Percentiles rank a stretch among this genome's conserved stretches.
These are phyloP conservation scores for Phialemonium atrogriseum DNA, from an alignment of 2,329 filamentous ascomycete species.

Conservation along the genomic window DNA sequence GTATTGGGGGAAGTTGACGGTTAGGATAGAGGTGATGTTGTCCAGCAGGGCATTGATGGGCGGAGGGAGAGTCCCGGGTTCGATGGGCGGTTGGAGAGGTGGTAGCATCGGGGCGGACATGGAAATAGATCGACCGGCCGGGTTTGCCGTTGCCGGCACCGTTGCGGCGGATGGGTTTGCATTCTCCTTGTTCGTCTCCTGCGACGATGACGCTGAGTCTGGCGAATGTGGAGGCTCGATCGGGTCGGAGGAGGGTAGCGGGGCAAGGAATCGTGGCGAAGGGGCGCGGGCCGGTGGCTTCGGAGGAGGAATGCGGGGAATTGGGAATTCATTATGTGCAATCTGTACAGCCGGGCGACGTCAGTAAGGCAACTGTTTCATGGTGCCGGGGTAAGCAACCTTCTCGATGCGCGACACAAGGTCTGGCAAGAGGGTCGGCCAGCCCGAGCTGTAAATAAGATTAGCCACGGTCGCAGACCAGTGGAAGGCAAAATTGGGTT, in stretches of 20 bases:
- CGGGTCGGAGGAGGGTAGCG: slow-evolving; percentile 35
- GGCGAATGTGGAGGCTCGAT: slow-evolving; percentile 33
- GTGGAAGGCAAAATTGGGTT: slow-evolving; percentile 6
- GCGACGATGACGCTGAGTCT: slow-evolving; percentile 28
- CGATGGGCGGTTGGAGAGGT: slow-evolving; percentile 6
- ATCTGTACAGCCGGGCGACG: slow-evolving; percentile 43
- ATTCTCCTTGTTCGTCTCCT: slow-evolving; percentile 64
- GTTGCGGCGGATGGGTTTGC: slow-evolving; percentile 35
- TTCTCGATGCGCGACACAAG: slow-evolving; percentile 62
- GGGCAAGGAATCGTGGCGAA: slow-evolving; percentile 34
- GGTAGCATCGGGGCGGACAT: slow-evolving; percentile 20
- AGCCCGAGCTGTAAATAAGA: slow-evolving; percentile 46
- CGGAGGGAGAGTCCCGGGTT: slow-evolving; percentile 44
- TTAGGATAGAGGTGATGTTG: slow-evolving; percentile 54
- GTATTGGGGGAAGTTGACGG: slow-evolving; percentile 57
- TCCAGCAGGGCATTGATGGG: slow-evolving; percentile 55
- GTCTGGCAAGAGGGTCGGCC: slow-evolving; percentile 58
- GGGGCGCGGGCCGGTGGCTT: slow-evolving; percentile 29
- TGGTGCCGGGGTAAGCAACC: slow-evolving; percentile 23
- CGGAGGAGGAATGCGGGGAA: slow-evolving; percentile 47
- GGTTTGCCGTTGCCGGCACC: slow-evolving; percentile 20
- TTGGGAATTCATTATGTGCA: slow-evolving; percentile 65
- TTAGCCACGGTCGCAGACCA: neutral
- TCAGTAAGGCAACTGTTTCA: slow-evolving; percentile 8
- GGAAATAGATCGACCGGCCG: slow-evolving; percentile 29